Conservation (phyloP, 2,329 filamentous ascomycete genomes). For the Aspergillus chevalieri region DNA sequence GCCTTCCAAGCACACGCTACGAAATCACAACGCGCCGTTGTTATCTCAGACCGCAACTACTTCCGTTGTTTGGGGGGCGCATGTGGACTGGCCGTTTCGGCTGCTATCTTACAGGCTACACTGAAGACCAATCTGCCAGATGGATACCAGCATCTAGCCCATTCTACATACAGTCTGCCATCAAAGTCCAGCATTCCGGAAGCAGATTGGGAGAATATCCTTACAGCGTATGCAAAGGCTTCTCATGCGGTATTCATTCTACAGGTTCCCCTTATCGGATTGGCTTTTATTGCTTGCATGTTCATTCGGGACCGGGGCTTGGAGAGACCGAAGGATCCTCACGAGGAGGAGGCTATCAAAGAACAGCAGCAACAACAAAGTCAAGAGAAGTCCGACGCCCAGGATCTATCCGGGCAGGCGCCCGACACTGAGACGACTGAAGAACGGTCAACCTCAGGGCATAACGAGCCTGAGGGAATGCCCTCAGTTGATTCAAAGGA, state of each 20-base stretch:
- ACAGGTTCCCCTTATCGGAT: constrained; percentile 49
- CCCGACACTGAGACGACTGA: not conserved
- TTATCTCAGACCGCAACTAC: constrained; percentile 59
- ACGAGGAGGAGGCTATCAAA: constrained; percentile 19
- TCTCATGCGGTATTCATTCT: constrained; percentile 53
- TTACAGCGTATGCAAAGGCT: constrained; percentile 49
- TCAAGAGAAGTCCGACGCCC: constrained; percentile 5
- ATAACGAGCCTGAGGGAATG: not conserved
- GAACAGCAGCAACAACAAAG: constrained; percentile 24
- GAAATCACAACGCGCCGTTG: constrained; percentile 54
- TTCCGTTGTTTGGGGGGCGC: constrained; percentile 55
- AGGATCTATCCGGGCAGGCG: not conserved
- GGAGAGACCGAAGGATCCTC: constrained; percentile 27
- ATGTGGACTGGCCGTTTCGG: constrained; percentile 53
- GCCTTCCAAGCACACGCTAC: constrained; percentile 54
- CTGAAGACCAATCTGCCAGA: constrained; percentile 35
- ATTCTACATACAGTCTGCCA: constrained; percentile 36
- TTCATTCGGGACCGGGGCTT: constrained; percentile 50
- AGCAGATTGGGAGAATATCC: constrained; percentile 36
- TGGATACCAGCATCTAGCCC: constrained; percentile 32
- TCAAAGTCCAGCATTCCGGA: constrained; percentile 20
- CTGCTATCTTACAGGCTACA: constrained; percentile 43
- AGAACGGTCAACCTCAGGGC: not conserved
- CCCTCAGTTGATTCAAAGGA: not conserved
- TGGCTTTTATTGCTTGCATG: constrained; percentile 46